A percentile compares a stretch with the other conserved stretches of the same genome.
phyloP scores from a whole-genome alignment of 768 basidiomycete genomes.

The Rhizopogon rudus region DNA sequence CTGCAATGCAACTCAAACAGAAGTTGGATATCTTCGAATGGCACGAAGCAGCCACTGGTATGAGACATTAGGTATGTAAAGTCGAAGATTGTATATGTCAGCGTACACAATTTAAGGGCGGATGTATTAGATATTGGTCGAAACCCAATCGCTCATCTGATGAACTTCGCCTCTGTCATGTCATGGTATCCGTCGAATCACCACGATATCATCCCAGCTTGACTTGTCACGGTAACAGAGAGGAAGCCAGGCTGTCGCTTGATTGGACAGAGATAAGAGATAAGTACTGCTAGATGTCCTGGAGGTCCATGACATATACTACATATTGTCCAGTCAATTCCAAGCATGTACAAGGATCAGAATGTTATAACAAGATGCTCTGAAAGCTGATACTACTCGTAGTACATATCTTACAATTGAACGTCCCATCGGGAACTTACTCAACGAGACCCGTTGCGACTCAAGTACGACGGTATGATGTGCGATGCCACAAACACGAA shows the following conservation, averaged over 20 bases:
- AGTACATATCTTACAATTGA: neutral
- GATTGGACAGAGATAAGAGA: too few species aligned
- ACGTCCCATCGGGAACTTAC: too few species aligned
- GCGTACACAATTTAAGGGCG: neutral
- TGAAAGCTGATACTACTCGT: neutral
- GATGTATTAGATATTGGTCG: neutral
- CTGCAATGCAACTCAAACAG: neutral
- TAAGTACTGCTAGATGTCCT: too few species aligned
- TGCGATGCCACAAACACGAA: too few species aligned
- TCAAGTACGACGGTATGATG: too few species aligned
- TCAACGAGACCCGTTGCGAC: too few species aligned
- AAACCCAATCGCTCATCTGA: neutral
- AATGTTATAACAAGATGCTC: neutral
- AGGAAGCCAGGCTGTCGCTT: too few species aligned
- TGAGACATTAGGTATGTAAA: neutral
- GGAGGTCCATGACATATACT: neutral
- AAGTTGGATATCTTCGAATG: neutral
- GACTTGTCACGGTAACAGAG: too few species aligned
- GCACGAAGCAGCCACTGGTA: neutral
- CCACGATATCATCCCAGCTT: neutral
- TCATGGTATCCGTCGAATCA: neutral
- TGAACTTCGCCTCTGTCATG: neutral
- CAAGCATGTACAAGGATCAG: neutral
- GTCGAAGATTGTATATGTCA: neutral
- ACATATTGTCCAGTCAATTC: neutral